Conservation (phyloP, 345 rosid species). For the Camelina sativa region DNA sequence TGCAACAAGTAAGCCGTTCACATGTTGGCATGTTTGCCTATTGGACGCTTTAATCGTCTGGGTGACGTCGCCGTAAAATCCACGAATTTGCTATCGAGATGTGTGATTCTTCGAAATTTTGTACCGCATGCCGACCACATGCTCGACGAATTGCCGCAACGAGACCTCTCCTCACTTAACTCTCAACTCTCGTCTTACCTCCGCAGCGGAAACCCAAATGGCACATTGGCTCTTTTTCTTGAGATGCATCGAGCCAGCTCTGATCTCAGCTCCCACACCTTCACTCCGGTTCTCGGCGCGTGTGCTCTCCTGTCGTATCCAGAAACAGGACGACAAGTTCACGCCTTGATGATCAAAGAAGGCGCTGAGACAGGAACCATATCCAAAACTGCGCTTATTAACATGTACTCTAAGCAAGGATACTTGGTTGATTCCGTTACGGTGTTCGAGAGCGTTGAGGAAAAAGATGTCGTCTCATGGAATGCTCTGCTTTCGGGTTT, state of each 20-base stretch:
- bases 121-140: constrained; percentile 27
- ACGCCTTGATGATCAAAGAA: constrained; percentile 66
- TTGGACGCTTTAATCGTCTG: constrained; percentile 13
- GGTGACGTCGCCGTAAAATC: constrained; percentile 9
- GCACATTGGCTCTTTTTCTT: constrained; percentile 62
- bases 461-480: constrained; percentile 70
- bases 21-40: constrained; percentile 33
- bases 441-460: constrained; percentile 60
- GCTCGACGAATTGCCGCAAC: constrained; percentile 59
- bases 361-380: constrained; percentile 63
- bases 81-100: not conserved
- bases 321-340: constrained; percentile 68
- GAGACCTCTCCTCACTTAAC: constrained; percentile 55
- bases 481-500: constrained; percentile 78
- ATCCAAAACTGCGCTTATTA: constrained; percentile 65
- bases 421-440: constrained; percentile 52
- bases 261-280: constrained; percentile 59
- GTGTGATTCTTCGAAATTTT: not conserved
- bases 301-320: constrained; percentile 57
- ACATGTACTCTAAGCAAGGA: constrained; percentile 72
- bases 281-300: constrained; percentile 70
- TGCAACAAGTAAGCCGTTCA: constrained; percentile 13
- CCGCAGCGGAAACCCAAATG: constrained; percentile 49
- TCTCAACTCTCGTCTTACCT: constrained; percentile 54
- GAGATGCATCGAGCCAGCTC: constrained; percentile 43